phyloP scores from a whole-genome alignment of 495 filamentous ascomycete genomes.

The Beverwykella pulmonaria region DNA sequence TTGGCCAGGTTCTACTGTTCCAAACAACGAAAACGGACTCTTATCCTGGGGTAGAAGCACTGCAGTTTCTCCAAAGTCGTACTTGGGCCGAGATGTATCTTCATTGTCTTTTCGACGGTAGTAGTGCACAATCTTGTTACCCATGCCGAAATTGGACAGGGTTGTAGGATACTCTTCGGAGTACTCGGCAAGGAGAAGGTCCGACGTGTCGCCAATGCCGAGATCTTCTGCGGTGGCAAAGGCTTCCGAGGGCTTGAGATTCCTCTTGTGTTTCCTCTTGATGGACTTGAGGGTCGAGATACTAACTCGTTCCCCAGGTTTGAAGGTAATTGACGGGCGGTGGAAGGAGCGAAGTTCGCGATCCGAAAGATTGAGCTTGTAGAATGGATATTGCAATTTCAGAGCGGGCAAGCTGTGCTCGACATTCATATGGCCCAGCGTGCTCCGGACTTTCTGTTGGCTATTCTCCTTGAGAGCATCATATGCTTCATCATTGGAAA shows the following conservation, averaged over 20 bases:
- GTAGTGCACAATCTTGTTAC: slow-evolving; percentile 91
- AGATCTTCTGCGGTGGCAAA: slow-evolving; percentile 77
- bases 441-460: slow-evolving; percentile 91
- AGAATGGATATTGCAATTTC: slow-evolving; percentile 90
- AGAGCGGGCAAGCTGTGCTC: slow-evolving; percentile 91
- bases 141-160: slow-evolving; percentile 97
- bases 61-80: slow-evolving; percentile 80
- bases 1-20: slow-evolving; percentile 86
- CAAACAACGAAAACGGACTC: slow-evolving; percentile 93
- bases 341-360: slow-evolving; percentile 88
- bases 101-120: slow-evolving; percentile 85
- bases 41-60: slow-evolving; percentile 90
- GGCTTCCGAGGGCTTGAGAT: slow-evolving; percentile 71
- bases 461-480: slow-evolving; percentile 95
- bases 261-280: slow-evolving; percentile 80
- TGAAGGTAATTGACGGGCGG: slow-evolving; percentile 70
- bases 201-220: slow-evolving; percentile 83
- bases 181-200: slow-evolving; percentile 85
- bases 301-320: slow-evolving; percentile 47
- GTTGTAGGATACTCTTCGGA: slow-evolving; percentile 90
- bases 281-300: slow-evolving; percentile 64
- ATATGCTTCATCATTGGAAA: slow-evolving; percentile 94
- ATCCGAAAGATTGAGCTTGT: slow-evolving; percentile 78
- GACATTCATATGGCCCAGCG: slow-evolving; percentile 77
- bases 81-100: slow-evolving; percentile 71